Percentiles rank a stretch among this genome's conserved stretches.
Evolutionary conservation across 78 protist species (phyloP).

Genomic region (Dictyostelium intermedium): DNA sequence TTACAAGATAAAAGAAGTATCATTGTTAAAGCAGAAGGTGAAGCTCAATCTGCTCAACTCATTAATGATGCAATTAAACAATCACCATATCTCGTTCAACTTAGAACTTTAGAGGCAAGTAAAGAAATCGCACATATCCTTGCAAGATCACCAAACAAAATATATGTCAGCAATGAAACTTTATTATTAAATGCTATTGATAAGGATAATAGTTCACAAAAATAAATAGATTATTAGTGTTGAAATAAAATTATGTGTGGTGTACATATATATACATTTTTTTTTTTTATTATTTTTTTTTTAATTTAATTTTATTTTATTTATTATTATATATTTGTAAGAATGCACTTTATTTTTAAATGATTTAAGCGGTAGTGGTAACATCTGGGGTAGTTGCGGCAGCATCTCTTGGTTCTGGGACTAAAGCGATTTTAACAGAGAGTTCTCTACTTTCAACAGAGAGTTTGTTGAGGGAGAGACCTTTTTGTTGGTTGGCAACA

Average conservation of each 20-base stretch:
- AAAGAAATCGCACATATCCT: slow-evolving; percentile 87
- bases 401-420: slow-evolving; percentile 10
- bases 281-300: neutral
- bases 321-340: neutral
- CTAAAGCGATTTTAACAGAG: slow-evolving; percentile 62
- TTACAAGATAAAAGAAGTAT: slow-evolving; percentile 90
- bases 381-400: slow-evolving; percentile 29
- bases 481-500: slow-evolving; percentile 58
- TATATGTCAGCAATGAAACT: slow-evolving; percentile 84
- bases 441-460: slow-evolving; percentile 67
- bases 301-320: neutral
- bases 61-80: slow-evolving; percentile 90
- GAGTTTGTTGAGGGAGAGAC: slow-evolving; percentile 50
- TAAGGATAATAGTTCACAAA: no score
- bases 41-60: slow-evolving; percentile 94
- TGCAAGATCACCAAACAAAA: slow-evolving; percentile 81
- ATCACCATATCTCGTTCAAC: slow-evolving; percentile 92
- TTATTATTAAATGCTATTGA: slow-evolving; percentile 54
- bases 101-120: slow-evolving; percentile 90
- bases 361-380: neutral
- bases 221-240: no score
- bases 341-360: no score
- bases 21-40: slow-evolving; percentile 97
- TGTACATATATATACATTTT: neutral
- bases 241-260: no score